phyloP scores from a whole-genome alignment of 1,284 basidiomycete species.

The Tilletia walkeri region DNA sequence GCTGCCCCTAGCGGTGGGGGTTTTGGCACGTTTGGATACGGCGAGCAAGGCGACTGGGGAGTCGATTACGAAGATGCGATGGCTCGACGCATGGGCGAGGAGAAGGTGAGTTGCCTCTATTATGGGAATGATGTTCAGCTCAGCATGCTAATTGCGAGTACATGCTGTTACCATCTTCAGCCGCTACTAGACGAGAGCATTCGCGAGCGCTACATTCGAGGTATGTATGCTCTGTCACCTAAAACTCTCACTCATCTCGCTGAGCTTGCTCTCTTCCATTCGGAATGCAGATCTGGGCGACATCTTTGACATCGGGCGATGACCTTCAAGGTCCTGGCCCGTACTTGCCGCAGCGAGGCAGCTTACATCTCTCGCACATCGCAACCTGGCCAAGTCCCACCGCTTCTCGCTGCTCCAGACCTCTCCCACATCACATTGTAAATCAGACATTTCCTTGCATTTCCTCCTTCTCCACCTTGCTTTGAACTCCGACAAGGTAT shows the following conservation, averaged over 20 bases:
- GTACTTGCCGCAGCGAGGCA: too few species aligned
- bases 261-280: too few species aligned
- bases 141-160: too few species aligned
- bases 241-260: background rate
- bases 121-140: too few species aligned
- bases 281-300: constrained; percentile 36
- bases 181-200: constrained; percentile 41
- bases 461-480: too few species aligned
- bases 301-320: constrained; percentile 26
- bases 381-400: too few species aligned
- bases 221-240: constrained; percentile 21
- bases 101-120: background rate
- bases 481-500: too few species aligned
- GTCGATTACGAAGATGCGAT: background rate
- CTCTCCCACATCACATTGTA: too few species aligned
- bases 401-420: too few species aligned
- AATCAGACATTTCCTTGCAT: too few species aligned
- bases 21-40: background rate
- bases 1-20: background rate
- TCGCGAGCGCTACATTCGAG: constrained; percentile 39
- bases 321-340: background rate
- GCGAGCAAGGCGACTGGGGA: background rate
- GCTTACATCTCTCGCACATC: too few species aligned
- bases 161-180: background rate
- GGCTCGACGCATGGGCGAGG: background rate